These are phyloP conservation scores for Micractinium conductrix DNA, from an alignment of 139 green algal species.

Conservation along the genomic window DNA sequence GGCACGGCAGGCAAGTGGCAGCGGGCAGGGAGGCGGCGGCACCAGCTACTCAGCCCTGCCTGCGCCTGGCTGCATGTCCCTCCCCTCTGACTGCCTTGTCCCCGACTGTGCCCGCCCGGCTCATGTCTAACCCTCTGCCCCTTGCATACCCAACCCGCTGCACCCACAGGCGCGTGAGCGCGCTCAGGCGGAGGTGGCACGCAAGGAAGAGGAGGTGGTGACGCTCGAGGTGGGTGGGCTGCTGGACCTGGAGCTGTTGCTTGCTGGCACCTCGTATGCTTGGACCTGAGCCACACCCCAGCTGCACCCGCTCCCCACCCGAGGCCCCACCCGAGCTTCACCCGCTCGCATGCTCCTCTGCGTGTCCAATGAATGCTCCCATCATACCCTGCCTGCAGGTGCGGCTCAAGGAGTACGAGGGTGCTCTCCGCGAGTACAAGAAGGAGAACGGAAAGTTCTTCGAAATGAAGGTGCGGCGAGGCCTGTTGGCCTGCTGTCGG, in stretches of 20 bases:
- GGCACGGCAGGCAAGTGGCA: conserved; percentile 8
- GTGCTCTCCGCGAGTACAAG: conserved; percentile 33
- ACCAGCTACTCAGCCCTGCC: not conserved
- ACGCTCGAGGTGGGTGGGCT: conserved; percentile 23
- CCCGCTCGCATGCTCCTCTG: not conserved
- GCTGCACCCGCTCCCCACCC: not conserved
- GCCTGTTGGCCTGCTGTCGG: too few species aligned
- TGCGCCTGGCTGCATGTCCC: not conserved
- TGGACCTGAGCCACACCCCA: too few species aligned
- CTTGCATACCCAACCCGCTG: too few species aligned
- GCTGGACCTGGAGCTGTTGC: not conserved
- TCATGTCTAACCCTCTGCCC: not conserved
- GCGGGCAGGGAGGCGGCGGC: not conserved
- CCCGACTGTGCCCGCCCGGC: not conserved
- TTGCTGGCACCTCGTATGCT: not conserved
- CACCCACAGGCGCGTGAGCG: conserved; percentile 30
- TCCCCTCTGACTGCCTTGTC: not conserved
- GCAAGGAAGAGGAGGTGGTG: conserved; percentile 51
- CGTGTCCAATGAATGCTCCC: not conserved
- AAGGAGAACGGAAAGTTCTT: conserved; percentile 41
- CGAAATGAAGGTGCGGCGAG: conserved; percentile 38
- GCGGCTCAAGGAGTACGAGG: conserved; percentile 29
- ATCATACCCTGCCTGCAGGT: conserved; percentile 9
- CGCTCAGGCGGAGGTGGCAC: conserved; percentile 21
- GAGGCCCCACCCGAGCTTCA: not conserved